These are phyloP conservation scores for Solanum raphanifolium DNA, from an alignment of 257 asterid genomes.

Conservation along the genomic window DNA sequence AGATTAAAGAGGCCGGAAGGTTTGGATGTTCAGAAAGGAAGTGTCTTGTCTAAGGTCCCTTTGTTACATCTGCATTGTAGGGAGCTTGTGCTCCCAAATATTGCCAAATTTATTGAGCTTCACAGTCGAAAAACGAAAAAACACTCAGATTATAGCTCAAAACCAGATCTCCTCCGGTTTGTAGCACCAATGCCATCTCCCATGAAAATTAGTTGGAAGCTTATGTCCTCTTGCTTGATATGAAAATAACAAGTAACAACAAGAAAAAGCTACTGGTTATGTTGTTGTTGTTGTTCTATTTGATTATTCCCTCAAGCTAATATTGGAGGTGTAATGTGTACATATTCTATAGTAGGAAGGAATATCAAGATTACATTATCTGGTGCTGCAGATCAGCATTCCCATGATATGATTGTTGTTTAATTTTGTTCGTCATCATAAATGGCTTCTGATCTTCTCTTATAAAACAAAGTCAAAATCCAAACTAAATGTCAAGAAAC, in stretches of 20 bases:
- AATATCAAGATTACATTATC: no score
- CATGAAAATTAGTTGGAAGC: slow-evolving; percentile 95
- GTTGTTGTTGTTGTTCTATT: not conserved
- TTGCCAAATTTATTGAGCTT: slow-evolving; percentile 51
- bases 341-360: not conserved
- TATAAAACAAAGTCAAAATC: no score
- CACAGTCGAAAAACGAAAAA: slow-evolving; percentile 11
- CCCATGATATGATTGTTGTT: no score
- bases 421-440: no score
- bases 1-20: slow-evolving; percentile 72
- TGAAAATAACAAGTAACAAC: not conserved
- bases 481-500: no score
- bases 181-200: slow-evolving; percentile 89
- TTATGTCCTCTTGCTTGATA: slow-evolving; percentile 56
- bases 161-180: slow-evolving; percentile 56
- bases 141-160: slow-evolving; percentile 16
- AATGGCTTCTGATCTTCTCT: no score
- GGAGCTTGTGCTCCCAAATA: slow-evolving; percentile 79
- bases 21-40: slow-evolving; percentile 86
- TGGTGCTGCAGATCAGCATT: no score
- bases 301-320: not conserved
- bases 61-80: slow-evolving; percentile 81
- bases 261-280: not conserved
- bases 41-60: slow-evolving; percentile 83
- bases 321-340: not conserved